Base-by-base conservation (phyloP, 208 protist species). In the Polymyxa betae region DNA sequence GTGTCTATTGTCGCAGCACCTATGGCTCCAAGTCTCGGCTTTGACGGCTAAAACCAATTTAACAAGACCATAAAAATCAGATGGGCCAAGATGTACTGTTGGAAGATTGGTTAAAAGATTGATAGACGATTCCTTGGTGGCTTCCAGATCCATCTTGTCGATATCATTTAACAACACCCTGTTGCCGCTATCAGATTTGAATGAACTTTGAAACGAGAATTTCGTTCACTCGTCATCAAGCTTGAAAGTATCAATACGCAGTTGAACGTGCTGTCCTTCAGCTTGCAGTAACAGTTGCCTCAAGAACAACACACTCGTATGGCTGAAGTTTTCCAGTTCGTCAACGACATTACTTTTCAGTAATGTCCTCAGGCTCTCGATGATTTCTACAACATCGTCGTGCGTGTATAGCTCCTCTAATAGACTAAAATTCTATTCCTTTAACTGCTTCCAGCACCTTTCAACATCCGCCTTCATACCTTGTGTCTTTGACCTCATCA, bases 261-360 rank as follows among this genome's bases (percentile, higher is more conserved):
- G 35, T 35, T 82, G 72, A n/a, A 82, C 35, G 72, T 35, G n/a
- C 12, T 82, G 72, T n/a, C 72, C 72, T 82, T 82, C 72, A 5
- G 72, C 72, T n/a, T 82, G 72, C 35, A 82, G n/a, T 20, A 82
- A 82, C n/a, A 82, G 72, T n/a, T 82, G 72, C n/a, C 72, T 82
- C 5, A 82, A 16, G n/a, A 82, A 5, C 16, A 82, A n/a, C 16
- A 82, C 72, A n/a, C 72, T 82, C n/a, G 72, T 82, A 5, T 35
- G 72, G 12, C 35, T 82, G 35, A 82, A 82, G 72, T 82, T 82
- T 5, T 35, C 72, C 10, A 82, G 72, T 82, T 82, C 72, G 35
- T 82, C 72, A 35, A 5, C 40, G n/a, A 43, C 35, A 82, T 82
- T 82, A n/a, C 72, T 82, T 5, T 82, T 82, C 35, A 82, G 72